Conservation (phyloP, 2,329 filamentous ascomycete genomes). For the Dothideomycetes sp. region DNA sequence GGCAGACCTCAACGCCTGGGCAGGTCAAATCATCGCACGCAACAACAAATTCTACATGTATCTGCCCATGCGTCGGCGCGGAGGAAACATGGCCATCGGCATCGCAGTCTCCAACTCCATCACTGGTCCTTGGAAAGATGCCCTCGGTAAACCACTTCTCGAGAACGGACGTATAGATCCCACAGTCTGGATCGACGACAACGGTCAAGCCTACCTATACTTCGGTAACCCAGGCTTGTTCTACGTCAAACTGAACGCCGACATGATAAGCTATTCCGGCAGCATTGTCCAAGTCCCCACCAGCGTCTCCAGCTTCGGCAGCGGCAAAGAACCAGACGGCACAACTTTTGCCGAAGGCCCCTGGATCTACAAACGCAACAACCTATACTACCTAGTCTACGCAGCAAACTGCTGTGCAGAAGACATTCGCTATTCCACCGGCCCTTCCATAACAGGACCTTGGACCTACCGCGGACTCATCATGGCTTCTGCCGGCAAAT, state of each 20-base stretch:
- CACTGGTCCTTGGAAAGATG: constrained; percentile 13
- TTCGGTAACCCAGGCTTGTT: constrained; percentile 8
- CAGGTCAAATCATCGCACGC: constrained; percentile 11
- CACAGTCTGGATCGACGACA: constrained; percentile 8
- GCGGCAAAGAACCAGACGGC: not conserved
- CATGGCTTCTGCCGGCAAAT: constrained; percentile 9
- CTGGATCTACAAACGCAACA: constrained; percentile 9
- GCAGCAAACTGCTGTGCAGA: constrained; percentile 9
- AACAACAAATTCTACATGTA: constrained; percentile 13
- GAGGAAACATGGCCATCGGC: constrained; percentile 9
- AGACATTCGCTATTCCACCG: constrained; percentile 9
- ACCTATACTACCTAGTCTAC: constrained; percentile 11
- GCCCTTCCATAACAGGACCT: constrained; percentile 5
- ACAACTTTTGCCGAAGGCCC: constrained; percentile 11
- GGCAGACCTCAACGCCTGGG: constrained; percentile 5
- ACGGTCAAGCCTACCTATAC: constrained; percentile 12
- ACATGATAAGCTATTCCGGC: constrained; percentile 9
- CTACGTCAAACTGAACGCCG: constrained; percentile 11
- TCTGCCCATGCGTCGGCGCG: constrained; percentile 1
- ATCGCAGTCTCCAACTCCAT: constrained; percentile 9
- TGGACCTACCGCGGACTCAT: constrained; percentile 14
- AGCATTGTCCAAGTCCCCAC: constrained; percentile 2
- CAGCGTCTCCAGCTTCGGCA: constrained; percentile 3
- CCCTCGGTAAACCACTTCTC: constrained; percentile 10
- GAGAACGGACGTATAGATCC: constrained; percentile 11